phyloP scores from a whole-genome alignment of 1,139 yeast genomes.

The Citeromyces hawaiiensis region DNA sequence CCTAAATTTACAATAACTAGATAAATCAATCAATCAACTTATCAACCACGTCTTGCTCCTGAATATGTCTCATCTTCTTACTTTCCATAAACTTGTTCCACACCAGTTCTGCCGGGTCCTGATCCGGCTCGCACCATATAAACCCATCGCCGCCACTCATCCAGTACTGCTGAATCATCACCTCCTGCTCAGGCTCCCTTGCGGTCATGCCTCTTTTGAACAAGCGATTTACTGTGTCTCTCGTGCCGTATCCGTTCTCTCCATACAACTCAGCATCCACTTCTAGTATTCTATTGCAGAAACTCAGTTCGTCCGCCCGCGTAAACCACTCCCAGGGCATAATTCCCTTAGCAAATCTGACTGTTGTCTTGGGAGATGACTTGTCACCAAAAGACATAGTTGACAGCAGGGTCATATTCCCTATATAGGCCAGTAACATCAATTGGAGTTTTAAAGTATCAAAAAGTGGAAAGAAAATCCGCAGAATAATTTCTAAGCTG shows the following conservation, averaged over 20 bases:
- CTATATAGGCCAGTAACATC: constrained; percentile 49
- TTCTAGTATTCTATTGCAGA: constrained; percentile 53
- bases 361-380: constrained; percentile 33
- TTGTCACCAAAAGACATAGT: constrained; percentile 34
- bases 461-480: constrained; percentile 21
- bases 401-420: constrained; percentile 48
- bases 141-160: constrained; percentile 63
- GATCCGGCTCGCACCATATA: constrained; percentile 73
- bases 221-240: constrained; percentile 18
- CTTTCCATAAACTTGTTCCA: constrained; percentile 27
- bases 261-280: constrained; percentile 45
- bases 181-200: constrained; percentile 33
- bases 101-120: constrained; percentile 57
- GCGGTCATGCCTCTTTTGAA: constrained; percentile 14
- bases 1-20: no score
- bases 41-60: not conserved
- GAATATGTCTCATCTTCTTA: constrained; percentile 12
- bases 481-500: constrained; percentile 18
- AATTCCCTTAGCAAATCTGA: constrained; percentile 37
- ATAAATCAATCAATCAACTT: not conserved
- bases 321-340: constrained; percentile 52
- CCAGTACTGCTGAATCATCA: constrained; percentile 65
- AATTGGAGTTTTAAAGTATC: constrained; percentile 33
- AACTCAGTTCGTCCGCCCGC: constrained; percentile 56
- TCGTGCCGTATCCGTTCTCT: constrained; percentile 23